phyloP scores from a whole-genome alignment of 768 basidiomycete genomes.

The Amanita subjunquillea region DNA sequence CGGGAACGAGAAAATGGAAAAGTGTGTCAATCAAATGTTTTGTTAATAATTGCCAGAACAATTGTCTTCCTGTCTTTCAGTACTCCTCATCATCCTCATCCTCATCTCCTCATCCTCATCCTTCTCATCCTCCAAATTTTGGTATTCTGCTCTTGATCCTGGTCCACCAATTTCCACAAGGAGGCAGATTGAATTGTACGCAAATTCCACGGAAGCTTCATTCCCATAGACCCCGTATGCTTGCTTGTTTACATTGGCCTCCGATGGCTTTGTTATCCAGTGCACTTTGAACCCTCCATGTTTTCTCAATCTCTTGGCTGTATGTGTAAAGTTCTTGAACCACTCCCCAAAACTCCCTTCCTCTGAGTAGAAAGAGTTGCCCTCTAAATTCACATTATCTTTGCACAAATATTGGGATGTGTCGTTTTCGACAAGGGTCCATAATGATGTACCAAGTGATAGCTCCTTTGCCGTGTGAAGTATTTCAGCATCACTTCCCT shows the following conservation, averaged over 20 bases:
- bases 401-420: background rate
- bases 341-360: background rate
- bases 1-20: too few relatives aligned
- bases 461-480: conserved; percentile 11
- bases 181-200: background rate
- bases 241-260: background rate
- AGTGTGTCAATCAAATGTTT: too few relatives aligned
- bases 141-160: background rate
- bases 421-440: conserved; percentile 10
- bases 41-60: too few relatives aligned
- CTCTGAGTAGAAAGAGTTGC: background rate
- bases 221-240: background rate
- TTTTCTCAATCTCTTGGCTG: background rate
- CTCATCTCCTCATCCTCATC: too few relatives aligned
- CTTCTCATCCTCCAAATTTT: too few relatives aligned
- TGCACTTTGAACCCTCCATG: background rate
- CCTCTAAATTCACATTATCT: too few relatives aligned
- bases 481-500: conserved; percentile 19
- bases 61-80: too few relatives aligned
- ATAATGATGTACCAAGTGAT: conserved; percentile 10
- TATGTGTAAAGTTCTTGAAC: too few relatives aligned
- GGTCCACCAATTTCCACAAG: background rate
- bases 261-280: background rate
- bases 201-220: background rate
- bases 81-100: too few relatives aligned